Evolutionary conservation across 106 monocot genomes (phyloP), one percentile per base, ranked within the genome.

Genomic region (Acanthochlamys bracteata): DNA sequence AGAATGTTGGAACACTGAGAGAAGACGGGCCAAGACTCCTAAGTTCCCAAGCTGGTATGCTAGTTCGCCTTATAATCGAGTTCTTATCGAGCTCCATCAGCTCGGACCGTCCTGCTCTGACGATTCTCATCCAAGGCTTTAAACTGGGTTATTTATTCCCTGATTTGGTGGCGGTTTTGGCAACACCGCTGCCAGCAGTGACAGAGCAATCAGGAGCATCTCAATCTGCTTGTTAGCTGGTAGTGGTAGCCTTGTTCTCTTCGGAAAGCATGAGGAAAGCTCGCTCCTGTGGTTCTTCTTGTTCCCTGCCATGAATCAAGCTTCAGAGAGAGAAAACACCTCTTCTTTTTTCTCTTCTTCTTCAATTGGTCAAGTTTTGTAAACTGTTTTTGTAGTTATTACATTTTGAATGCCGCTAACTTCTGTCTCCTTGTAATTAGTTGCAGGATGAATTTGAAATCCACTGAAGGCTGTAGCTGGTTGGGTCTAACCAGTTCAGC

Each of bases 91-190:
- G 39, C 39, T 61, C 61, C 16, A 61, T 3, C 40, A 39, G 19
- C 39, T 61, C 61, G 40, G 61, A 61, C 16, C 21, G 39, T 20
- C 61, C 61, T 0, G 61, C n/a, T 41, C 61, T 15, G 40, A 39
- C 61, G 16, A 61, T 12, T 17, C 40, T 16, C 61, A 61, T 61
- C 61, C 61, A 61, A 20, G 40, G 39, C 39, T 39, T 33, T 16
- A 39, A 15, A n/a, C 61, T 39, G 2, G 61, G n/a, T 41, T 61
- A 39, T 39, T 61, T 61, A 27, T 61, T 61, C 61, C 33, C 61
- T 4, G 40, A 17, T 26, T 61, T 61, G 39, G 39, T 39, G 11
- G 39, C 61, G 19, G 39, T 16, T n/a, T 20, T 21, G 39, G 25
- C 11, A 6, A 3, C 3, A n/a, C 61, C 4, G 13, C 25, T 4